Conservation (phyloP, 179 eudicot species). For the Corrigiola litoralis region DNA sequence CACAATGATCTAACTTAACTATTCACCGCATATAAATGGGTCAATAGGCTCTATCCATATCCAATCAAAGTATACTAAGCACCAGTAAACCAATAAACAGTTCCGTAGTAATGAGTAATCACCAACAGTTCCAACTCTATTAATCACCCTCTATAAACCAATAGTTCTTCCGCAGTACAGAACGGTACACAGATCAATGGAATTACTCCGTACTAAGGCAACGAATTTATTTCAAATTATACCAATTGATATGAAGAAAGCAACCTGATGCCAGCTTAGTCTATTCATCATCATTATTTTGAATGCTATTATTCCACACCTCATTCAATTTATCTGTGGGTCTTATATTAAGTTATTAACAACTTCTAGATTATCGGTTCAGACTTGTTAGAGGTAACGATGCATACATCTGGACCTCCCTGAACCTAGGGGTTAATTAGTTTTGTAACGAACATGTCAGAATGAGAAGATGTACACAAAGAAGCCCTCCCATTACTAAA, state of each 20-base stretch:
- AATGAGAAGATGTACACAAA: not conserved
- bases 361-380: not conserved
- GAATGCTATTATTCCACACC: too few relatives aligned
- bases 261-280: too few relatives aligned
- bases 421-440: not conserved
- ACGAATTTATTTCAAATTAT: too few relatives aligned
- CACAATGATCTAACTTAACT: not conserved
- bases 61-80: not conserved
- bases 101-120: not conserved
- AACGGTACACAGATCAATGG: too few relatives aligned
- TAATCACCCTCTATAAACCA: not conserved
- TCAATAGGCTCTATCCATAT: not conserved
- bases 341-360: too few relatives aligned
- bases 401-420: not conserved
- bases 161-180: not conserved
- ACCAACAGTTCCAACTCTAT: not conserved
- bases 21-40: not conserved
- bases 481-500: not conserved
- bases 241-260: too few relatives aligned
- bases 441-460: not conserved
- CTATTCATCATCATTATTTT: too few relatives aligned
- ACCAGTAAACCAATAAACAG: not conserved
- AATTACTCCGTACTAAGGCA: too few relatives aligned
- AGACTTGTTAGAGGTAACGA: not conserved
- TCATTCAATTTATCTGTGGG: too few relatives aligned